Evolutionary conservation across 2,329 filamentous ascomycete species (phyloP).

Genomic region (Neobulgaria alba): DNA sequence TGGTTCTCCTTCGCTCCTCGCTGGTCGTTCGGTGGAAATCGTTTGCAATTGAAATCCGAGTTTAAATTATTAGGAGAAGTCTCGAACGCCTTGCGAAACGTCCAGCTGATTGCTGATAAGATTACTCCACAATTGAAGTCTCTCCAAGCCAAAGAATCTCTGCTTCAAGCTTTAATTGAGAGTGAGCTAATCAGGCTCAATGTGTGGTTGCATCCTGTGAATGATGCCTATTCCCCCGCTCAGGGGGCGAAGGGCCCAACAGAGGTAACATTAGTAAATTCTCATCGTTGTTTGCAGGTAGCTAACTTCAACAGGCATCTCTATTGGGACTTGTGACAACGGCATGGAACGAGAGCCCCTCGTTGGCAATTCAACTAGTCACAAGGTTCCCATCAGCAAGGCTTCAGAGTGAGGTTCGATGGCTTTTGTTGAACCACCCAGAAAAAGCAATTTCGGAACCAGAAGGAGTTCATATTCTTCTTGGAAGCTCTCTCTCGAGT

Average conservation of each 20-base stretch:
- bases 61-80: conserved; percentile 74
- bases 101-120: conserved; percentile 47
- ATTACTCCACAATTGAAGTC: conserved; percentile 43
- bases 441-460: conserved; percentile 75
- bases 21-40: conserved; percentile 95
- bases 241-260: conserved; percentile 32
- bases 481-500: conserved; percentile 65
- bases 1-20: conserved; percentile 82
- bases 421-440: conserved; percentile 72
- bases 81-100: conserved; percentile 52
- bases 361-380: conserved; percentile 77
- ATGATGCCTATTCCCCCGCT: conserved; percentile 36
- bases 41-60: conserved; percentile 89
- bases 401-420: conserved; percentile 67
- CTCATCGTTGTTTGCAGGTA: neutral
- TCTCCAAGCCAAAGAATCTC: conserved; percentile 68
- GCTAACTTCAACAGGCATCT: conserved; percentile 31
- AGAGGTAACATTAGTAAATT: conserved; percentile 29
- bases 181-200: conserved; percentile 76
- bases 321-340: conserved; percentile 57
- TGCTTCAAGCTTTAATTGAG: conserved; percentile 72
- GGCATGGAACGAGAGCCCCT: conserved; percentile 80
- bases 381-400: conserved; percentile 70
- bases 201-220: conserved; percentile 84
- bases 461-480: conserved; percentile 72